Conservation (phyloP, 495 filamentous ascomycete genomes). For the Bathelium albidoporum region DNA sequence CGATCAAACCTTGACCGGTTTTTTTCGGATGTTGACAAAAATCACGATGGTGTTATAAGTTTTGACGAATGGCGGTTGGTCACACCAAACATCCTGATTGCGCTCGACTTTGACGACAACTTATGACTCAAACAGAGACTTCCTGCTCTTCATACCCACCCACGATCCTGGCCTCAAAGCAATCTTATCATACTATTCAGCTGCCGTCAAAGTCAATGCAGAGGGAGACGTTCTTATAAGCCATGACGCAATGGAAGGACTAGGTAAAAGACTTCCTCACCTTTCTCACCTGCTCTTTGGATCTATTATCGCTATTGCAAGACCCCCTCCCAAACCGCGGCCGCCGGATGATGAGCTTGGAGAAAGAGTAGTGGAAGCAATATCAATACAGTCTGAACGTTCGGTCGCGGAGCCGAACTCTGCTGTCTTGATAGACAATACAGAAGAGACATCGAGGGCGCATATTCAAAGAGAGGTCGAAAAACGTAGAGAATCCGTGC, state of each 20-base stretch:
- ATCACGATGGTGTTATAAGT: slow-evolving; percentile 77
- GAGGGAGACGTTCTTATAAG: slow-evolving; percentile 91
- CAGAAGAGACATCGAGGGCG: background rate
- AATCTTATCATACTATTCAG: slow-evolving; percentile 84
- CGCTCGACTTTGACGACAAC: background rate
- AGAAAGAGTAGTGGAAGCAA: background rate
- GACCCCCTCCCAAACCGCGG: slow-evolving; percentile 17
- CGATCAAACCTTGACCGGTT: slow-evolving; percentile 69
- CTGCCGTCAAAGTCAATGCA: slow-evolving; percentile 77
- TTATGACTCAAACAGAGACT: slow-evolving; percentile 53
- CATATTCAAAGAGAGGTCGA: background rate
- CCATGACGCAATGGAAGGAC: slow-evolving; percentile 76
- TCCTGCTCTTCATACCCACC: slow-evolving; percentile 86
- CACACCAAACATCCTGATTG: background rate
- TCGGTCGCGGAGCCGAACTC: background rate
- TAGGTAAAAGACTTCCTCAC: slow-evolving; percentile 82
- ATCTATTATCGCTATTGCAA: slow-evolving; percentile 50
- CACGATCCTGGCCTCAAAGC: slow-evolving; percentile 63
- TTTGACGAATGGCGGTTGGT: slow-evolving; percentile 90
- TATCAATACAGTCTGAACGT: background rate
- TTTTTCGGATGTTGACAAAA: slow-evolving; percentile 79
- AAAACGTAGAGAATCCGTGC: slow-evolving; percentile 16
- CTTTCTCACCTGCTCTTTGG: slow-evolving; percentile 59
- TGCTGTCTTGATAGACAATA: background rate
- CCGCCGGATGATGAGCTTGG: background rate